A percentile compares a stretch with the other conserved stretches of the same genome.
These are phyloP conservation scores for Tetracentron sinense DNA, from an alignment of 164 flowering plant genomes.

Conservation along the genomic window DNA sequence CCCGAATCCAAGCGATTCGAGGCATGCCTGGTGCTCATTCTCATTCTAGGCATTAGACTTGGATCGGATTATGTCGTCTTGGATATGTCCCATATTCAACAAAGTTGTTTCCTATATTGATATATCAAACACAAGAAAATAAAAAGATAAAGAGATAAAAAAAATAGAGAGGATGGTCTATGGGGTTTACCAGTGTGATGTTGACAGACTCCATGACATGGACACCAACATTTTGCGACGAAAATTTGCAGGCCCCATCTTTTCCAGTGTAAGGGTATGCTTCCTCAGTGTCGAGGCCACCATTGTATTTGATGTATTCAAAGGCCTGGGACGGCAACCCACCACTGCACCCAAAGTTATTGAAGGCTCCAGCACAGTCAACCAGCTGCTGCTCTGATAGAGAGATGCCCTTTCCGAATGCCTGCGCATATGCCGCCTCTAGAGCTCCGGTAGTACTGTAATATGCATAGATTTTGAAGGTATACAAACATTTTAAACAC, in stretches of 20 bases:
- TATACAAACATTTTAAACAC: no score
- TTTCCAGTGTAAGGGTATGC: conserved; percentile 85
- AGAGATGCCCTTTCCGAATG: conserved; percentile 68
- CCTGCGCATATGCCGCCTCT: conserved; percentile 95
- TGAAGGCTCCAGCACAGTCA: conserved; percentile 89
- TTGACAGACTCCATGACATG: conserved; percentile 75
- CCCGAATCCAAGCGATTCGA: no score
- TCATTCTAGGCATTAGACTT: no score
- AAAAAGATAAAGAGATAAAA: no score
- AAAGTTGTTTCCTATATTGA: no score
- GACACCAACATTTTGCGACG: conserved; percentile 61
- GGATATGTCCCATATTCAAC: no score
- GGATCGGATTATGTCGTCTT: no score
- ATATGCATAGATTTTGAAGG: no score
- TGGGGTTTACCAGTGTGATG: conserved; percentile 86
- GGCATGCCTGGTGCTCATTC: no score
- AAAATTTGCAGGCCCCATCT: conserved; percentile 71
- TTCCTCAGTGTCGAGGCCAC: conserved; percentile 95
- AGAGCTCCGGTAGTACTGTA: conserved; percentile 95
- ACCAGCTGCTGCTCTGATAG: no score
- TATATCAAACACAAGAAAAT: no score
- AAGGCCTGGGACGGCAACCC: conserved; percentile 98
- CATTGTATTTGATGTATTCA: conserved; percentile 89
- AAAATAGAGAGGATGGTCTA: no score
- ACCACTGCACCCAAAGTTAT: conserved; percentile 92